A percentile compares a stretch with the other conserved stretches of the same genome.
Conservation (phyloP, 192 early-diverging fungal genomes). For the Coemansia sp. region DNA sequence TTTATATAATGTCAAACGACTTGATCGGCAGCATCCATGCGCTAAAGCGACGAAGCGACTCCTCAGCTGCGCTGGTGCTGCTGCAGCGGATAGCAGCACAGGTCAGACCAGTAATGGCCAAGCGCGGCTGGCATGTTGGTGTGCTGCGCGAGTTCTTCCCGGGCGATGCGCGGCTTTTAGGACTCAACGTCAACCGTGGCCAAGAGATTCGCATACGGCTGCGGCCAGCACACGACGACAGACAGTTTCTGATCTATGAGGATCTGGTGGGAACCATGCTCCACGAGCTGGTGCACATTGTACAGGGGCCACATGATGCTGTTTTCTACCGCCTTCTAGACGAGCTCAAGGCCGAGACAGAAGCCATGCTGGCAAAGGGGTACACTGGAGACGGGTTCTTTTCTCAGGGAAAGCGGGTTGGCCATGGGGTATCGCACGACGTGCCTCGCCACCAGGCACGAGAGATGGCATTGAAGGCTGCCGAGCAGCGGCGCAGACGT, state of each 20-base stretch:
- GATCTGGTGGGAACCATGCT: constrained; percentile 45
- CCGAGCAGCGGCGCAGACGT: constrained; percentile 9
- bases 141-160: constrained; percentile 38
- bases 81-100: constrained; percentile 32
- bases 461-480: constrained; percentile 9
- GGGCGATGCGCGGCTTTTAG: constrained; percentile 19
- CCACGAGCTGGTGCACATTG: constrained; percentile 49
- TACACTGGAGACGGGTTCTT: constrained; percentile 44
- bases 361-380: constrained; percentile 26
- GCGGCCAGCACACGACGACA: constrained; percentile 15
- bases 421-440: constrained; percentile 14
- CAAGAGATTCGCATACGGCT: constrained; percentile 40
- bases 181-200: constrained; percentile 39
- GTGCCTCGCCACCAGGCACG: constrained; percentile 19
- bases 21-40: constrained; percentile 30
- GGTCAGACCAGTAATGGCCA: constrained; percentile 39
- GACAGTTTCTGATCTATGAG: constrained; percentile 23
- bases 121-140: constrained; percentile 29
- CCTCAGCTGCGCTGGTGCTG: constrained; percentile 13
- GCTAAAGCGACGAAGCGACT: constrained; percentile 19
- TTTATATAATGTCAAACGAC: not conserved
- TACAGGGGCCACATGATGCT: constrained; percentile 28
- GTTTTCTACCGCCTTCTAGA: constrained; percentile 35
- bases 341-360: constrained; percentile 23
- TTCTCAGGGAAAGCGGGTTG: constrained; percentile 21